These are phyloP conservation scores for Sporothrix mexicana DNA, from an alignment of 2,329 filamentous ascomycete species.

Conservation along the genomic window DNA sequence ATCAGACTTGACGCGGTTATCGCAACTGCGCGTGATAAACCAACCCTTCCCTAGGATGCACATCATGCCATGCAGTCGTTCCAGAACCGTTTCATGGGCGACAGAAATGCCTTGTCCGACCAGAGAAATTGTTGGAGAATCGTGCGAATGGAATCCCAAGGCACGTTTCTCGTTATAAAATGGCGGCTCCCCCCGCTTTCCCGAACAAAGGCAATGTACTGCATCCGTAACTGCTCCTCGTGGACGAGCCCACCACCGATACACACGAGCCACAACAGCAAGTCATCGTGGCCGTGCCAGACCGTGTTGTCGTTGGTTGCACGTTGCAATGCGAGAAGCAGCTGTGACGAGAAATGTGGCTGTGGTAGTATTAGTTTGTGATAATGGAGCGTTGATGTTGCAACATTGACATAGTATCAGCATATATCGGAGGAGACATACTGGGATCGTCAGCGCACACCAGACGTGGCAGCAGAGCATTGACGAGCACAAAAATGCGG, in stretches of 20 bases:
- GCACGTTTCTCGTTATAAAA: not conserved
- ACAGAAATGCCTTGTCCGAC: slow-evolving; percentile 7
- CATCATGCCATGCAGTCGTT: not conserved
- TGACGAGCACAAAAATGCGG: slow-evolving; percentile 6
- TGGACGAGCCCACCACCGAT: slow-evolving; percentile 10
- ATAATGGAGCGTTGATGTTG: not conserved
- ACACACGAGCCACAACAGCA: slow-evolving; percentile 12
- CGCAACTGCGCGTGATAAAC: too few relatives aligned
- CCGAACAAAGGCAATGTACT: not conserved
- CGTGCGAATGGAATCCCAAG: not conserved
- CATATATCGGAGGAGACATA: not conserved
- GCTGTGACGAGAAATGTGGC: slow-evolving; percentile 2
- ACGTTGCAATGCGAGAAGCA: not conserved
- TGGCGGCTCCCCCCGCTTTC: not conserved
- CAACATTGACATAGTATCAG: not conserved
- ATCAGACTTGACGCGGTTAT: too few relatives aligned
- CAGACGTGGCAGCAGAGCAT: slow-evolving; percentile 14
- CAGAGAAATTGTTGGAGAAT: slow-evolving; percentile 14
- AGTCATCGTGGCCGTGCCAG: slow-evolving; percentile 1
- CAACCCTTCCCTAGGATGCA: not conserved
- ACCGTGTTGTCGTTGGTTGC: not conserved
- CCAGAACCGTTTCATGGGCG: slow-evolving; percentile 12
- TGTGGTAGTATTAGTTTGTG: not conserved
- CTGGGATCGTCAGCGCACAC: slow-evolving; percentile 6
- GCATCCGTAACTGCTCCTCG: not conserved